These are phyloP conservation scores for Populus pruinosa DNA, from an alignment of 345 rosid genomes.

Conservation along the genomic window DNA sequence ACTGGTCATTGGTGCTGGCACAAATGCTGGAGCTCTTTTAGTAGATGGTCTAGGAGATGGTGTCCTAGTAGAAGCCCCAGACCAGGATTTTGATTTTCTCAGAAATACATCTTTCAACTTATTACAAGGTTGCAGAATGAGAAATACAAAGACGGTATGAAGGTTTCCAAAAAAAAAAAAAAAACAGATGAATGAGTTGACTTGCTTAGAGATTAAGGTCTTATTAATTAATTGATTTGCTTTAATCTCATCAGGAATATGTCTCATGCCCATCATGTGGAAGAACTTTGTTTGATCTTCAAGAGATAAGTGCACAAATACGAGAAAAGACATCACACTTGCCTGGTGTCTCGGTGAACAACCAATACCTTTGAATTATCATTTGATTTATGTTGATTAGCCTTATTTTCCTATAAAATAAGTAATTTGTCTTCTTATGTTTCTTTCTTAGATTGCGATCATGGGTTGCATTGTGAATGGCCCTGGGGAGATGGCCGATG, in stretches of 20 bases:
- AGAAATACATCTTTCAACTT: conserved; percentile 89
- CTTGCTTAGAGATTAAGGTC: not conserved
- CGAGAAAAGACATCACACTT: conserved; percentile 88
- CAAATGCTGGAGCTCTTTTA: conserved; percentile 78
- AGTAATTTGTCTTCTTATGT: not conserved
- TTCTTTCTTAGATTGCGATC: conserved; percentile 64
- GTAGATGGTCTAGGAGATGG: conserved; percentile 99
- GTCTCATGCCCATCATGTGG: conserved; percentile 98
- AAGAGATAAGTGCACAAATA: conserved; percentile 91
- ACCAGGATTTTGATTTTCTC: conserved; percentile 84
- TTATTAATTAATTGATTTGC: conserved; percentile 6
- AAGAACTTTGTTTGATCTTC: conserved; percentile 93
- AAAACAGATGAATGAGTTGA: too few relatives aligned
- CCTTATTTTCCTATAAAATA: not conserved
- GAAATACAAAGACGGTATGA: conserved; percentile 93
- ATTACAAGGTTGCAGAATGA: conserved; percentile 98
- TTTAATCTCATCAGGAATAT: conserved; percentile 59
- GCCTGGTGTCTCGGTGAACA: conserved; percentile 91
- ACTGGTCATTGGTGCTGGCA: conserved; percentile 83
- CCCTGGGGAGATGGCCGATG: conserved; percentile 99
- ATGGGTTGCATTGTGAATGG: conserved; percentile 99
- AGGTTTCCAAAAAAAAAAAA: not conserved
- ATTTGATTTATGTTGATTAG: not conserved
- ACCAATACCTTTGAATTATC: conserved; percentile 6
- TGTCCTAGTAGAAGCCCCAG: conserved; percentile 74